Base-by-base conservation (phyloP, 2,329 filamentous ascomycete genomes). In the Myriosclerotinia duriaeana region DNA sequence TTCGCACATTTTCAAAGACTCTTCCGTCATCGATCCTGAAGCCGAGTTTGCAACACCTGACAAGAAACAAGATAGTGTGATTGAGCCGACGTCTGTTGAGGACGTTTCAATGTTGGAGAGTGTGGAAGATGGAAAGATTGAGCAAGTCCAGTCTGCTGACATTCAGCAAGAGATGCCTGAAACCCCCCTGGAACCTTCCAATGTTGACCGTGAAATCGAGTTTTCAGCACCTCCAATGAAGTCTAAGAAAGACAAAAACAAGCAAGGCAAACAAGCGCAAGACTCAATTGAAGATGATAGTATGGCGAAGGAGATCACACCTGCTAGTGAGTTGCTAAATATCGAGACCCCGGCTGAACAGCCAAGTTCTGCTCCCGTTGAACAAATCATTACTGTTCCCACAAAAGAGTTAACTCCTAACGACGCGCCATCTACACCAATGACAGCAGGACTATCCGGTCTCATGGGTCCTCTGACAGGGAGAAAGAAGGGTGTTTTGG, bases 161-260 rank as follows among this genome's bases (percentile, higher is more conserved):
- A 17, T 50, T 40, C n/a, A 50, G 30, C 44, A 50, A 50, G n/a
- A 40, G 15, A 3, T 20, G 38, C 17, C 22, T 3, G 40, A 17
- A 7, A 30, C 14, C 8, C 40, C 53, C 11, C n/a, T 20, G 14
- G 42, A n/a, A 48, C 15, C 42, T 30, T 17, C 52, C n/a, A 59
- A 20, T 50, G 30, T 40, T 20, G 15, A 56, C 53, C 40, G 17
- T 48, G 42, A 30, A 48, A 54, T 58, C 9, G 53, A 58, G 17
- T 40, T 65, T n/a, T 54, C 62, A 5, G 15, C 53, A 26, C 52
- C 52, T 36, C 30, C 30, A 6, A 64, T 58, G 62, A 64, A 66
- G 40, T 67, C 68, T 20, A 66, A 69, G 58, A 69, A 66, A 69
- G 79, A 80, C 26, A 71, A 68, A 38, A 69, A 56, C 17, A 50